Conservation (phyloP, 2,329 filamentous ascomycete species). For the Hawksworthiomyces lignivorus region DNA sequence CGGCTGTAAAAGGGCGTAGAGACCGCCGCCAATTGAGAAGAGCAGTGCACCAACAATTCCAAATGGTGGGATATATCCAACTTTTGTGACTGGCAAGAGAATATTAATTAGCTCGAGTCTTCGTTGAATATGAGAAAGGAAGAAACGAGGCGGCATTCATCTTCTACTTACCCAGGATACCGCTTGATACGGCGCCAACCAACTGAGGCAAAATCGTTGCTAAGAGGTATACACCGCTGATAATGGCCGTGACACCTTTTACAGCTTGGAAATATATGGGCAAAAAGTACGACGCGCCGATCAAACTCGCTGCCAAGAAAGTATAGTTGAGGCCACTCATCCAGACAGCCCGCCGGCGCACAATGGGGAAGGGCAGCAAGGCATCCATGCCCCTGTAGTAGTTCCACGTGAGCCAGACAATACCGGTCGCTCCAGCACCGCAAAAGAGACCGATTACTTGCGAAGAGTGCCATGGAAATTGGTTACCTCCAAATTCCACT, state of each 20-base stretch:
- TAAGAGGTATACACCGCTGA: slow-evolving; percentile 29
- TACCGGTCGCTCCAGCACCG: slow-evolving; percentile 27
- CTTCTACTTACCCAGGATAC: slow-evolving; percentile 11
- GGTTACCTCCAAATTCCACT: slow-evolving; percentile 34
- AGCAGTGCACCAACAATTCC: slow-evolving; percentile 23
- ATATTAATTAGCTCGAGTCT: too few relatives aligned
- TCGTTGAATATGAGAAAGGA: slow-evolving; percentile 14
- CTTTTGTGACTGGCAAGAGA: slow-evolving; percentile 17
- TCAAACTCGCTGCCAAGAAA: slow-evolving; percentile 17
- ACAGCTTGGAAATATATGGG: slow-evolving; percentile 33
- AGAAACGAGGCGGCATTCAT: too few relatives aligned
- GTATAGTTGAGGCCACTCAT: slow-evolving; percentile 16
- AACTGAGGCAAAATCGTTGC: slow-evolving; percentile 20
- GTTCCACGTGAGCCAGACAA: slow-evolving; percentile 38
- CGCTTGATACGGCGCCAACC: slow-evolving; percentile 17
- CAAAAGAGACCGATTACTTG: slow-evolving; percentile 35
- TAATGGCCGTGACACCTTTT: slow-evolving; percentile 19
- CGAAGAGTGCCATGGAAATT: slow-evolving; percentile 31
- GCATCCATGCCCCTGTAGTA: slow-evolving; percentile 20
- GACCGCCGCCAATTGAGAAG: slow-evolving; percentile 25
- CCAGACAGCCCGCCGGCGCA: slow-evolving; percentile 18
- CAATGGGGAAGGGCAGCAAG: slow-evolving; percentile 20
- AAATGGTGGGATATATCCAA: slow-evolving; percentile 29
- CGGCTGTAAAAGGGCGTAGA: slow-evolving; percentile 25
- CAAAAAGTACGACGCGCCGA: slow-evolving; percentile 22